These are phyloP conservation scores for Aspergillus sp. DNA, from an alignment of 2,329 filamentous ascomycete species.

Conservation along the genomic window DNA sequence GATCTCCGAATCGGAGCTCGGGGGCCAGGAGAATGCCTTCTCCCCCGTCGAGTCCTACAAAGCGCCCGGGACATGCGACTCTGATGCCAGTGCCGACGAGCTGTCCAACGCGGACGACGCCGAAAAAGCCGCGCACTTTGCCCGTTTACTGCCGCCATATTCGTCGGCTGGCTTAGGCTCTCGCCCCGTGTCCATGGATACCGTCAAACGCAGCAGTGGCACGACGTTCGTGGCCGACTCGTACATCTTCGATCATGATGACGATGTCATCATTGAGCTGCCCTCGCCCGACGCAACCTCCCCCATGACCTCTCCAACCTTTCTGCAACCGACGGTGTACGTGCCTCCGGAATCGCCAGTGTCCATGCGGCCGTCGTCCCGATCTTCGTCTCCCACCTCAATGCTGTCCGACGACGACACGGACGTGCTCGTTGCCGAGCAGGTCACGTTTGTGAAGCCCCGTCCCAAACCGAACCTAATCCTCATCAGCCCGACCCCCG, in stretches of 20 bases:
- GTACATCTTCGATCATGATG: conserved; percentile 32
- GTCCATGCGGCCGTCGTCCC: conserved; percentile 16
- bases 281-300: conserved; percentile 29
- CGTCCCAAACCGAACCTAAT: conserved; percentile 31
- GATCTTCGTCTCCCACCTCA: conserved; percentile 28
- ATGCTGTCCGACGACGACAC: conserved; percentile 30
- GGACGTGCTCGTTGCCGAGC: conserved; percentile 32
- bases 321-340: conserved; percentile 30
- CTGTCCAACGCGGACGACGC: conserved; percentile 19
- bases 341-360: conserved; percentile 23
- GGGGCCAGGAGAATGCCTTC: conserved; percentile 30
- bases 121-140: conserved; percentile 15
- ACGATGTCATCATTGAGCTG: conserved; percentile 33
- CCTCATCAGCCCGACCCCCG: conserved; percentile 28
- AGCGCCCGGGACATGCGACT: conserved; percentile 25
- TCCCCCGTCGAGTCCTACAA: conserved; percentile 30
- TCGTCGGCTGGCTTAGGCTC: conserved; percentile 21
- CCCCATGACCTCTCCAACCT: conserved; percentile 26
- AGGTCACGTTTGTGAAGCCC: conserved; percentile 32
- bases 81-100: conserved; percentile 32
- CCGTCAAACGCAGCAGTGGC: conserved; percentile 33
- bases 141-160: conserved; percentile 21
- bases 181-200: conserved; percentile 35
- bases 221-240: conserved; percentile 30
- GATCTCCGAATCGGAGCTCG: conserved; percentile 36